Base-by-base conservation (phyloP, 2,329 filamentous ascomycete species). In the Chaetomiaceae sp. region DNA sequence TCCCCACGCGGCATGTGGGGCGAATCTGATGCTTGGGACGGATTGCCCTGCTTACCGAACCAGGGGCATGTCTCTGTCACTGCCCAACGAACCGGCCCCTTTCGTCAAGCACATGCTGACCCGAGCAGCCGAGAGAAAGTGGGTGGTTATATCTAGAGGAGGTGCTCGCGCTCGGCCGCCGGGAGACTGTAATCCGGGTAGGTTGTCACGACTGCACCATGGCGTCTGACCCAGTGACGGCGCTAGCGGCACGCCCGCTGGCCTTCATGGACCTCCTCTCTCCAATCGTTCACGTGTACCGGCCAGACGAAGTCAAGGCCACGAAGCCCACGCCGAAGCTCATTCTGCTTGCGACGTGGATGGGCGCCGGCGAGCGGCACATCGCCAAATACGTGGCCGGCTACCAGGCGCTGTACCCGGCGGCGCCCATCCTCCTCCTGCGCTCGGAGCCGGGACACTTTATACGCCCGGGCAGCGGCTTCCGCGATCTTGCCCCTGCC, bases 241-340 rank as follows among this genome's bases (percentile, higher is more conserved):
- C 52, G 4, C 48, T 58, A 8, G 19, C 40, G 10, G 42, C 41
- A 19, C 47, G 51, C 15, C 56, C 61, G 1, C 56, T 73, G 7
- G 56, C 54, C 22, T 65, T 62, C 49, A 68, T 72, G 65, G 57
- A 63, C 32, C 53, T 52, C n/a, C 60, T 73, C 38, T 67, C 63
- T n/a, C 57, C 64, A 14, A 53, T 58, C 17, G 64, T 67, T 12
- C 62, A 66, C 40, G 58, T 68, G 53, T 65, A 65, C 50, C 58
- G 61, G 2, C 66, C 67, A n/a, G n/a, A n/a, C n/a, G n/a, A n/a
- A n/a, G n/a, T 6, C 29, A 5, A 29, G 52, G 1, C 38, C 55
- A 1, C 11, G 1, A 47, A 24, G 3, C 26, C 38, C 1, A 20
- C 38, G 2, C 61, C 64, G 7, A 58, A 58, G 36, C 54, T 65